Evolutionary conservation across 176 grass and related monocot species (phyloP).

Genomic region (Rhynchospora pubera): DNA sequence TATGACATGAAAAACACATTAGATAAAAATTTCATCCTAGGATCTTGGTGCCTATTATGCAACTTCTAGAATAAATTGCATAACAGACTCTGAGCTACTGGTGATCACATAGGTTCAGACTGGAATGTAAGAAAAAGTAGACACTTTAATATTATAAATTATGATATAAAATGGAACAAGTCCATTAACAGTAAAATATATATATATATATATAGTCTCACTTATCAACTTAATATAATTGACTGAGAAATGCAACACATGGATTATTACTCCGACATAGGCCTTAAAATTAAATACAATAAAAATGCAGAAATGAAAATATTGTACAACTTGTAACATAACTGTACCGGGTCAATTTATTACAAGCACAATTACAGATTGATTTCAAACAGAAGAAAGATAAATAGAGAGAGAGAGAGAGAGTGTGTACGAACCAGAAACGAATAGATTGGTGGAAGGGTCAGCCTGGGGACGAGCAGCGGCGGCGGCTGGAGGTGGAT

Average conservation of each 20-base stretch:
- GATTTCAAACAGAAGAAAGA: not conserved
- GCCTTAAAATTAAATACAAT: not conserved
- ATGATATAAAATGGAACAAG: not conserved
- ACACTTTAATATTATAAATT: not conserved
- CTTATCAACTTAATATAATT: not conserved
- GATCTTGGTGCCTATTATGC: not conserved
- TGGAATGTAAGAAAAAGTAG: not conserved
- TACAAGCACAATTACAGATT: too few species aligned
- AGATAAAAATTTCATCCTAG: not conserved
- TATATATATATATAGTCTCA: too few species aligned
- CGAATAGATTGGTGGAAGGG: constrained; percentile 70
- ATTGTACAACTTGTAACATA: not conserved
- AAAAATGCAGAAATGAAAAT: not conserved
- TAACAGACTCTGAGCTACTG: not conserved
- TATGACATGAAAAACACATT: not conserved
- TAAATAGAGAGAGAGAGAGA: not conserved
- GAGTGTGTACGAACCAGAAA: constrained; percentile 36
- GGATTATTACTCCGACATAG: not conserved
- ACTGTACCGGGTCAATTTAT: not conserved
- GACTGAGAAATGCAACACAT: not conserved
- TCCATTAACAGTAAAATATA: not conserved
- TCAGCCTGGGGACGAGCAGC: constrained; percentile 37
- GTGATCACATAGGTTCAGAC: not conserved
- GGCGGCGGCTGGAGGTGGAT: constrained; percentile 29
- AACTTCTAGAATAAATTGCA: not conserved